These are phyloP conservation scores for Botrytis medusae DNA, from an alignment of 2,329 filamentous ascomycete genomes.

Conservation along the genomic window DNA sequence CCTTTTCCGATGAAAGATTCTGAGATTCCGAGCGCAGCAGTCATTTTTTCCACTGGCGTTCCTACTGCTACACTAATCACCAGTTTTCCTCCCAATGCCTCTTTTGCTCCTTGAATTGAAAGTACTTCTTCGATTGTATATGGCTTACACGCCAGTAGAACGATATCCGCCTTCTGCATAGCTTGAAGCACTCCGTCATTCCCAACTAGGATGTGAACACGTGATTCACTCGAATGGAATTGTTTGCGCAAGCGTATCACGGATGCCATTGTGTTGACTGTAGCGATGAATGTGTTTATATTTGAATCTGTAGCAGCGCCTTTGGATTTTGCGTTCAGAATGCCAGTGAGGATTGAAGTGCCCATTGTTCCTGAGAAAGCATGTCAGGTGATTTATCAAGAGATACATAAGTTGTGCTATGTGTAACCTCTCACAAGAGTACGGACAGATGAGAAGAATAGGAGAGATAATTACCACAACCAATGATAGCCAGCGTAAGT, in stretches of 20 bases:
- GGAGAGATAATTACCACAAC: conserved; percentile 4
- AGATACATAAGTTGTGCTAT: not conserved
- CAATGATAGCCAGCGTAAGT: conserved; percentile 14
- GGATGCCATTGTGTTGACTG: conserved; percentile 44
- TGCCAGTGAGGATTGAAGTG: conserved; percentile 34
- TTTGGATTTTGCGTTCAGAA: conserved; percentile 30
- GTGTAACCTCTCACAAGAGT: not conserved
- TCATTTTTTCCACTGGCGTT: conserved; percentile 66
- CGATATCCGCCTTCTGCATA: conserved; percentile 67
- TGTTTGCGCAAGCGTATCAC: conserved; percentile 39
- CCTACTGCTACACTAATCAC: conserved; percentile 82
- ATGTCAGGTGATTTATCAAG: not conserved
- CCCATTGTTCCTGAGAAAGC: conserved; percentile 33
- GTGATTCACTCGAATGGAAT: conserved; percentile 38
- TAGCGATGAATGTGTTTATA: conserved; percentile 43
- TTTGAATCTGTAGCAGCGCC: conserved; percentile 22
- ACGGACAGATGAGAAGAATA: not conserved
- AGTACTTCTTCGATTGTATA: conserved; percentile 71
- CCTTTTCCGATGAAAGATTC: conserved; percentile 29
- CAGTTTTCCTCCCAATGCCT: conserved; percentile 76
- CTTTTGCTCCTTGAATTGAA: conserved; percentile 62
- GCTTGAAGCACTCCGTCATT: conserved; percentile 63
- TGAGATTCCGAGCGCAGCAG: conserved; percentile 56
- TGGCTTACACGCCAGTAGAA: conserved; percentile 81
- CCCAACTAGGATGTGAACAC: conserved; percentile 39